Conservation (phyloP, 2,329 filamentous ascomycete genomes). For the Cytospora paraplurivora region DNA sequence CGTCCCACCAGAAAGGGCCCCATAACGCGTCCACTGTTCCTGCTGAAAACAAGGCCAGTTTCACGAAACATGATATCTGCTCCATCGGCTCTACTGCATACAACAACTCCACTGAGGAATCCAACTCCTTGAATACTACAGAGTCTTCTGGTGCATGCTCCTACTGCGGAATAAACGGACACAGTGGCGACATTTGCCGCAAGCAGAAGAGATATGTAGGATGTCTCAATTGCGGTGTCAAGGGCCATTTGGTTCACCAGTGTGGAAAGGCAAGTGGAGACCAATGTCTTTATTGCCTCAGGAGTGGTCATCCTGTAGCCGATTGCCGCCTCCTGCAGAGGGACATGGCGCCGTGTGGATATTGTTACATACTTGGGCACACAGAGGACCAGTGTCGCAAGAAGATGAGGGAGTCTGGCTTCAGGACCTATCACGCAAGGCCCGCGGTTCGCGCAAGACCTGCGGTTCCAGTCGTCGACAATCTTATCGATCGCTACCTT, state of each 20-base stretch:
- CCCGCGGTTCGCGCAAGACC: neutral
- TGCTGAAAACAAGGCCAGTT: neutral
- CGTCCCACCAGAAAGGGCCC: neutral
- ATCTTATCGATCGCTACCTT: neutral
- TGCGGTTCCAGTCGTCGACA: too few relatives aligned
- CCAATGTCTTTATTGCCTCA: neutral
- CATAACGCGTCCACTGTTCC: neutral
- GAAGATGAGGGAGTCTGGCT: neutral
- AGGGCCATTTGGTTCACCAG: neutral
- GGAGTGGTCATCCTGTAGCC: neutral
- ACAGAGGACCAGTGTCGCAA: neutral
- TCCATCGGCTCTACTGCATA: neutral
- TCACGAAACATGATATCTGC: neutral
- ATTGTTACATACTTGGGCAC: neutral
- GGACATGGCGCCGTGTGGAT: neutral
- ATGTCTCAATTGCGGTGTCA: neutral
- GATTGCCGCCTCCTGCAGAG: neutral
- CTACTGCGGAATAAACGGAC: neutral
- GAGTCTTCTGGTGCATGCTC: neutral
- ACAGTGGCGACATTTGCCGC: neutral
- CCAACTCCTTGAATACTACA: neutral
- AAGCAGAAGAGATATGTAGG: neutral
- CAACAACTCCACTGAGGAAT: neutral
- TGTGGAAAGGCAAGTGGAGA: neutral
- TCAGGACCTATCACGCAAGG: neutral